A percentile compares a stretch with the other conserved stretches of the same genome.
phyloP scores from a whole-genome alignment of 768 basidiomycete genomes.

The Arthromyces matolae region DNA sequence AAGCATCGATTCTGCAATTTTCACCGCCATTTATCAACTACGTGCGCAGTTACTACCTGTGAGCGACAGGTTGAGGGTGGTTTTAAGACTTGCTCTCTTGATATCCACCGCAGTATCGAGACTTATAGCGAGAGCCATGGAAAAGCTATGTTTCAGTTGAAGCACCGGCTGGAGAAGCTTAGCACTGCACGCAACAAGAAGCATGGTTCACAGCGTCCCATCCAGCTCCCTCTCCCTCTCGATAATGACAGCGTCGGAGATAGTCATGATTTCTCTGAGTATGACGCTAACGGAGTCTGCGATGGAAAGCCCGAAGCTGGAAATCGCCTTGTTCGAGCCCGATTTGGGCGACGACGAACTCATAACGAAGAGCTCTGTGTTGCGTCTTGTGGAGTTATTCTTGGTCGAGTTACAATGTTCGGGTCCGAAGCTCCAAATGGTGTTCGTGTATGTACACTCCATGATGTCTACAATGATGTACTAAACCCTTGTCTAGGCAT shows the following conservation, averaged over 20 bases:
- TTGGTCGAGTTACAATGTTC: slow-evolving; percentile 28
- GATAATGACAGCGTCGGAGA: too few relatives aligned
- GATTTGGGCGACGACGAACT: slow-evolving; percentile 26
- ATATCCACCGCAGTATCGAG: slow-evolving; percentile 23
- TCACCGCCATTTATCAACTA: slow-evolving; percentile 10
- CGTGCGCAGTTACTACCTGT: slow-evolving; percentile 17
- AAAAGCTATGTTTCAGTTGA: slow-evolving; percentile 25
- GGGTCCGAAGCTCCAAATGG: slow-evolving; percentile 21
- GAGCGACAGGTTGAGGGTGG: neutral
- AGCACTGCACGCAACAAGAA: too few relatives aligned
- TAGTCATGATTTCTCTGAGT: too few relatives aligned
- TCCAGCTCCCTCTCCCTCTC: too few relatives aligned
- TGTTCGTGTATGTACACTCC: slow-evolving; percentile 8
- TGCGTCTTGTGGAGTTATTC: slow-evolving; percentile 29
- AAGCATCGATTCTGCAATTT: slow-evolving; percentile 15
- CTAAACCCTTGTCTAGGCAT: too few relatives aligned
- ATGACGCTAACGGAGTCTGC: too few relatives aligned
- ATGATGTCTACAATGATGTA: too few relatives aligned
- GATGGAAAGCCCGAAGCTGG: neutral
- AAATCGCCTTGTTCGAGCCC: slow-evolving; percentile 17
- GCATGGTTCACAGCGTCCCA: too few relatives aligned
- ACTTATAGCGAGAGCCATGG: slow-evolving; percentile 10
- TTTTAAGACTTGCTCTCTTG: slow-evolving; percentile 16
- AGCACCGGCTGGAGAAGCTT: too few relatives aligned
- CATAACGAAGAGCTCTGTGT: slow-evolving; percentile 34